Percentiles rank a stretch among this genome's conserved stretches.
Evolutionary conservation across 2,329 filamentous ascomycete genomes (phyloP).

Genomic region (Colletotrichum plurivorum): DNA sequence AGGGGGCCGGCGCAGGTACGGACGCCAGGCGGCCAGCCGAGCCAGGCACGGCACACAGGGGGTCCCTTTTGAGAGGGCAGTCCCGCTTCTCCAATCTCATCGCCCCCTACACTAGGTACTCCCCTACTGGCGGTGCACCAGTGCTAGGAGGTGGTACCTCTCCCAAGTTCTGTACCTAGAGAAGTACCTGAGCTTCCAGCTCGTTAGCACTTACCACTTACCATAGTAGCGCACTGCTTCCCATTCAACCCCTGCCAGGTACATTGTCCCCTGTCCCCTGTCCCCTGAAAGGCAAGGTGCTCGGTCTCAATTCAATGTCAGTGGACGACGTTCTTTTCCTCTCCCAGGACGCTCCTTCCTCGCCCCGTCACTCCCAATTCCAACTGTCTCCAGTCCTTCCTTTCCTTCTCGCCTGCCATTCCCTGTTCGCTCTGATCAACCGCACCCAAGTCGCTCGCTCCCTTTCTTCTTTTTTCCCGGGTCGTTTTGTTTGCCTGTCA

Average conservation of each 20-base stretch:
- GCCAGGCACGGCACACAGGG: slow-evolving; percentile 18
- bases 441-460: slow-evolving; percentile 26
- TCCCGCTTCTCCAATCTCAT: slow-evolving; percentile 26
- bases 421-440: slow-evolving; percentile 29
- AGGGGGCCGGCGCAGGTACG: slow-evolving; percentile 2
- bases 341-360: slow-evolving; percentile 39
- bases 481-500: slow-evolving; percentile 29
- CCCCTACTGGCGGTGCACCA: too few species aligned
- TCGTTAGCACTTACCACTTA: too few species aligned
- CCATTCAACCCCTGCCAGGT: too few species aligned
- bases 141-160: too few species aligned
- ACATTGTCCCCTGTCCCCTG: too few species aligned
- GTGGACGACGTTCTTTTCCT: slow-evolving; percentile 24
- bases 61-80: slow-evolving; percentile 24
- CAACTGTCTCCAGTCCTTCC: slow-evolving; percentile 25
- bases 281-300: too few species aligned
- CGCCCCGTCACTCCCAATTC: slow-evolving; percentile 30
- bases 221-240: too few species aligned
- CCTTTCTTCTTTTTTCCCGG: slow-evolving; percentile 10
- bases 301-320: too few species aligned
- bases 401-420: slow-evolving; percentile 13
- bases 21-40: too few species aligned
- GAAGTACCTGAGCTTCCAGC: too few species aligned
- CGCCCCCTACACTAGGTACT: too few species aligned
- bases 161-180: too few species aligned